These are phyloP conservation scores for Chloranthus sessilifolius DNA, from an alignment of 164 flowering plant species.

Conservation along the genomic window DNA sequence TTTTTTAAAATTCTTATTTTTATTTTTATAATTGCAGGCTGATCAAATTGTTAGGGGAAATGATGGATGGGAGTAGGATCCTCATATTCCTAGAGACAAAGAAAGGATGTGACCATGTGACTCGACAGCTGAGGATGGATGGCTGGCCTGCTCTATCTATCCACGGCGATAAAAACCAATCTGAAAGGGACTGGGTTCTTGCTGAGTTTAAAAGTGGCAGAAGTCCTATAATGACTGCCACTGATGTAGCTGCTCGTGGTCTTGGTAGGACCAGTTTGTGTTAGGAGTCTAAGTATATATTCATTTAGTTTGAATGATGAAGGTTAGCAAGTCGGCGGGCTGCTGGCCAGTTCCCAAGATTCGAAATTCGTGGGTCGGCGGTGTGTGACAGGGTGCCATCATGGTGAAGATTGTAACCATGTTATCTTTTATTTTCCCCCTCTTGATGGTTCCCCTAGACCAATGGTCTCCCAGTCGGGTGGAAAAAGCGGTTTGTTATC, in stretches of 20 bases:
- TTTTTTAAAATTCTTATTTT: background rate
- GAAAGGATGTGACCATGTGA: slow-evolving; percentile 95
- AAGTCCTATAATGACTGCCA: slow-evolving; percentile 97
- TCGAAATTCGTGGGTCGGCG: slow-evolving; percentile 65
- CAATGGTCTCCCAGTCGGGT: slow-evolving; percentile 15
- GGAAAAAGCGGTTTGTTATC: too few species aligned
- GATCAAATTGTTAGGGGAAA: slow-evolving; percentile 57
- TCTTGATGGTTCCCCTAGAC: slow-evolving; percentile 11
- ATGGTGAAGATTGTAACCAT: slow-evolving; percentile 2
- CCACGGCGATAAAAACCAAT: slow-evolving; percentile 96
- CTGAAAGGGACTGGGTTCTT: slow-evolving; percentile 95
- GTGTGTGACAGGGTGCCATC: slow-evolving; percentile 16
- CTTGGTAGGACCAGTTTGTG: slow-evolving; percentile 93
- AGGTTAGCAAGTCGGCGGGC: slow-evolving; percentile 77
- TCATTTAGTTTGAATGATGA: slow-evolving; percentile 27
- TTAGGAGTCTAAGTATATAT: slow-evolving; percentile 31
- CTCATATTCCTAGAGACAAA: slow-evolving; percentile 87
- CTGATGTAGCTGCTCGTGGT: slow-evolving; percentile 99
- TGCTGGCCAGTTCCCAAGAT: slow-evolving; percentile 70
- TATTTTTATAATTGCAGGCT: slow-evolving; percentile 41
- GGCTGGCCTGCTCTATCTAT: slow-evolving; percentile 98
- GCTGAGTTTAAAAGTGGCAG: slow-evolving; percentile 97
- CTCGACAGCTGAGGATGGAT: slow-evolving; percentile 89
- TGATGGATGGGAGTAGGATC: slow-evolving; percentile 80
- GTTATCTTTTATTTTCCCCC: slow-evolving; percentile 7